phyloP scores from a whole-genome alignment of 208 protist species.

The Crithidia sp. region DNA sequence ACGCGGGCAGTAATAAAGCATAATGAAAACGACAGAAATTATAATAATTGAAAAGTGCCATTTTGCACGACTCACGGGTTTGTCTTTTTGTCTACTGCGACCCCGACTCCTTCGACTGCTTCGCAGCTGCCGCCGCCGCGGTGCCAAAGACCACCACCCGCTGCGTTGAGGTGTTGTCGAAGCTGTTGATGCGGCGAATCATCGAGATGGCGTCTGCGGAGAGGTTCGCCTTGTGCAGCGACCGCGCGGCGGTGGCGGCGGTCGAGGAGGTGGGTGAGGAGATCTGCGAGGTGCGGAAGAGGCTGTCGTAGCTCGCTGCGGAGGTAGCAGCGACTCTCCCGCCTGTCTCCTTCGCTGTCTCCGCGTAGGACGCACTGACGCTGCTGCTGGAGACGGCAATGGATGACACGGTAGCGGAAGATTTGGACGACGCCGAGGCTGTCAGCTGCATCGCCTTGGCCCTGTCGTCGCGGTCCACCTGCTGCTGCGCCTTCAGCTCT shows the following conservation, averaged over 20 bases:
- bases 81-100: not conserved
- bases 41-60: not conserved
- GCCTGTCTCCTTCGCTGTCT: not conserved
- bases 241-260: conserved; percentile 9
- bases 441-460: conserved; percentile 27
- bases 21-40: not conserved
- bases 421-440: not conserved
- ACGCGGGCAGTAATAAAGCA: not conserved
- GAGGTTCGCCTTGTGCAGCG: conserved; percentile 45
- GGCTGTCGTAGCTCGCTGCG: not conserved
- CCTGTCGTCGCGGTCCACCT: conserved; percentile 29
- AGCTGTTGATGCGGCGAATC: conserved; percentile 85
- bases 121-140: conserved; percentile 11
- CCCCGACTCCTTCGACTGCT: conserved; percentile 17
- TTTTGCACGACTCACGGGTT: not conserved
- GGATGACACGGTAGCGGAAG: not conserved
- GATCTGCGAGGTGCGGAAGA: conserved; percentile 5
- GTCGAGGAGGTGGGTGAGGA: not conserved
- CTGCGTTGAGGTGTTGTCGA: conserved; percentile 78
- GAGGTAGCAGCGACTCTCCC: not conserved
- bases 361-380: not conserved
- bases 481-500: conserved; percentile 49
- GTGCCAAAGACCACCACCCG: conserved; percentile 78
- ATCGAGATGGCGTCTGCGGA: conserved; percentile 72
- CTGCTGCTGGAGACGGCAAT: not conserved